phyloP scores from a whole-genome alignment of 1,284 basidiomycete species.

The Cryptococcus sp. region DNA sequence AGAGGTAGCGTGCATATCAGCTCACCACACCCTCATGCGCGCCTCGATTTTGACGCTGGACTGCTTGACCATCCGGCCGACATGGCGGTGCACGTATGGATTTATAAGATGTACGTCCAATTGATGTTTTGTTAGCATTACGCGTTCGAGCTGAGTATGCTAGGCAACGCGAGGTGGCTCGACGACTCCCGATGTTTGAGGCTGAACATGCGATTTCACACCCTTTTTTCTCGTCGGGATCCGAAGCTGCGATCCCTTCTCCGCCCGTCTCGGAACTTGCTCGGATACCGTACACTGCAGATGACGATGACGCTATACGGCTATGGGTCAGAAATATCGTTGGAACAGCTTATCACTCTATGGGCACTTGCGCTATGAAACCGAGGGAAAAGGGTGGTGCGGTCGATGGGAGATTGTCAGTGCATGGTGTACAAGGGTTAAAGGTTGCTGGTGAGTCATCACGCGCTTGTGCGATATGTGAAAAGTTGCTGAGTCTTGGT shows the following conservation, averaged over 20 bases:
- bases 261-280: constrained; percentile 51
- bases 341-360: constrained; percentile 38
- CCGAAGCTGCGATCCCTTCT: constrained; percentile 56
- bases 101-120: constrained; percentile 60
- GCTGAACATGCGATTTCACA: constrained; percentile 59
- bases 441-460: constrained; percentile 59
- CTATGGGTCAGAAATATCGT: constrained; percentile 49
- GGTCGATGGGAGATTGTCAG: constrained; percentile 63
- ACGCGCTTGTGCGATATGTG: too few relatives aligned
- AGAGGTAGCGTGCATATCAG: constrained; percentile 36
- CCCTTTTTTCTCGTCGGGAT: constrained; percentile 58
- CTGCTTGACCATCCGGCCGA: constrained; percentile 54
- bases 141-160: too few relatives aligned
- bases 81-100: constrained; percentile 59
- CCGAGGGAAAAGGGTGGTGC: constrained; percentile 61
- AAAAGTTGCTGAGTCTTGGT: too few relatives aligned
- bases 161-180: constrained; percentile 56
- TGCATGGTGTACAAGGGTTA: constrained; percentile 63
- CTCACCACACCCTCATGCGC: constrained; percentile 23
- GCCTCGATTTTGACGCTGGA: constrained; percentile 30
- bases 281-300: constrained; percentile 60
- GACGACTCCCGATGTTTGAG: constrained; percentile 61
- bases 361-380: constrained; percentile 67
- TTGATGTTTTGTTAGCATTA: not conserved
- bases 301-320: constrained; percentile 62